Evolutionary conservation across 805 yeast genomes (phyloP).

Genomic region (Ogataea saltuana): DNA sequence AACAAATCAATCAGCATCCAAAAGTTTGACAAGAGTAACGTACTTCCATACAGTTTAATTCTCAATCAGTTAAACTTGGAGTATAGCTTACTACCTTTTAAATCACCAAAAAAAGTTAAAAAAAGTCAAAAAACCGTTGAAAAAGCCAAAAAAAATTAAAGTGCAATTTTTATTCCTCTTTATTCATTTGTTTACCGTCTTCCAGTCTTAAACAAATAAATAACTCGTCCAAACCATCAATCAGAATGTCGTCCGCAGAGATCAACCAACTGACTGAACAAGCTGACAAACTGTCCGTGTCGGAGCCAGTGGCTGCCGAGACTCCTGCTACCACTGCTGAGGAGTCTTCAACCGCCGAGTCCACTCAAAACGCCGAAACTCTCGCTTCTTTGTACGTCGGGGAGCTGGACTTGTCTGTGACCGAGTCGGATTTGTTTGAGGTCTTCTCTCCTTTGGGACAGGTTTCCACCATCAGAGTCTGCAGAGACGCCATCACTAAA

Average conservation of each 20-base stretch:
- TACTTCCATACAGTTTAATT: conserved; percentile 20
- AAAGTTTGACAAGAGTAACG: conserved; percentile 9
- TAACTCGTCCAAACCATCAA: not conserved
- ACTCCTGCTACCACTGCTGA: conserved; percentile 36
- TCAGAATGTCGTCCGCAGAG: conserved; percentile 37
- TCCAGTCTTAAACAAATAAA: conserved; percentile 1
- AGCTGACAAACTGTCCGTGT: conserved; percentile 36
- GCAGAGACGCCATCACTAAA: conserved; percentile 97
- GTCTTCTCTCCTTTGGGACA: conserved; percentile 92
- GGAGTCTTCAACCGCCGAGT: conserved; percentile 35
- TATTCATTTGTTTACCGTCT: conserved; percentile 10
- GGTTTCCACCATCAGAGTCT: conserved; percentile 95
- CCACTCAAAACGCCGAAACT: conserved; percentile 50
- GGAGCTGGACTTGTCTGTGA: conserved; percentile 88
- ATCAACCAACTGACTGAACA: conserved; percentile 37
- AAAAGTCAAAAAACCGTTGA: conserved; percentile 13
- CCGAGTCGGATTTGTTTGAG: conserved; percentile 93
- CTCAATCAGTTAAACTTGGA: conserved; percentile 16
- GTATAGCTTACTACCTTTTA: conserved; percentile 19
- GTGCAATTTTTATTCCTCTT: conserved; percentile 16
- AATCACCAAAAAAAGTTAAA: conserved; percentile 18
- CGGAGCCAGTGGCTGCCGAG: conserved; percentile 33
- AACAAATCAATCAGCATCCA: conserved; percentile 1
- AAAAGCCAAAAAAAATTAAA: conserved; percentile 24
- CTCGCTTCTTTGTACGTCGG: conserved; percentile 95